Base-by-base conservation (phyloP, 192 early-diverging fungal species). In the Umbelopsis ramanniana region DNA sequence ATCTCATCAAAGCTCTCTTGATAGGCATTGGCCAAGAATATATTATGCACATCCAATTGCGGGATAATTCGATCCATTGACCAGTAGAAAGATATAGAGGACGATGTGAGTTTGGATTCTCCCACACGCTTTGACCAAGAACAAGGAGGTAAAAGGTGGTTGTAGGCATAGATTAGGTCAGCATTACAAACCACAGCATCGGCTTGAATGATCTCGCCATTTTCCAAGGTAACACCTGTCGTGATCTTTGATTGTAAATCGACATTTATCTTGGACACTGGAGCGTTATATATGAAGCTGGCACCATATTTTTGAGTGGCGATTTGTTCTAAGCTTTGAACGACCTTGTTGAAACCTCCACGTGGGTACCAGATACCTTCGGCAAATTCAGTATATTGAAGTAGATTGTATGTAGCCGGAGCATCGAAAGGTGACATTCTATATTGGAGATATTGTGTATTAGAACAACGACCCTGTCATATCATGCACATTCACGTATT, bases 361-460 rank as follows among this genome's bases (percentile, higher is more conserved):
- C 74, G 75, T 17, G 87, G 87, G 70, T 89, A 89, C 78, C 78
- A 85, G 29, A 89, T 86, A 24, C 76, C 77, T 74, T 87, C 86
- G 21, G 85, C 81, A 57, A 84, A 80, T 57, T 87, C 87, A 6
- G 87, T 83, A 66, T 86, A 89, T 54, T 79, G 74, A 6, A 89
- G 67, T 17, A 89, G 68, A 48, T 70, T 85, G 52, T 89, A 89
- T 12, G 83, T 84, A 37, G 78, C 87, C 11, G 87, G 87, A 19
- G 87, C 86, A 52, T 89, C 87, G 72, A 75, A 89, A 29, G 87
- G 87, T 23, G 79, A 83, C 87, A 89, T 89, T 26, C 79, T 81
- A 53, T 35, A 29, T 40, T 52, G 35, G 10, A 24, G 8, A 29
- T 38, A 10, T 21, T 6, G 69, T 69, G 43, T 29, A 52, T 4